Evolutionary conservation across 2,329 filamentous ascomycete species (phyloP), one percentile per base, ranked within the genome.

Genomic region (Exophiala phaeomuriformis): DNA sequence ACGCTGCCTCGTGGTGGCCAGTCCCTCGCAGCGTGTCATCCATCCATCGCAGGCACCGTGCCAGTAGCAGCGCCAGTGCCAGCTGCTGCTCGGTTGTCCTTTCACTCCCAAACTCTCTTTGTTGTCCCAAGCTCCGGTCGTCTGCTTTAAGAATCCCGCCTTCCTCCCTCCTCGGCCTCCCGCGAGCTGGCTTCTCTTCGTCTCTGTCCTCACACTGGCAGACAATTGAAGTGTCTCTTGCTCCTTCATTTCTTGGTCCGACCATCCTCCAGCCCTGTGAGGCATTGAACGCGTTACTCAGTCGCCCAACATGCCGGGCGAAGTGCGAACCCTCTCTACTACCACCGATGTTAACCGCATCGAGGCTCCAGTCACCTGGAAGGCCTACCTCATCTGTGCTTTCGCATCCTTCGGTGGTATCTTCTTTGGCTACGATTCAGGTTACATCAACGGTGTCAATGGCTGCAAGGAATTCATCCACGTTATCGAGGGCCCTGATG

Each of bases 361-460:
- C 63, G 78, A 81, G 65, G 78, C 78, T 35, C 78, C 78, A 3
- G 75, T 81, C 53, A 80, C 78, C 53, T 52, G 76, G 64, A 80
- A 80, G 71, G 80, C 81, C n/a, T 82, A 81, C 66, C 62, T 81
- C 36, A 77, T 82, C 70, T 81, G 78, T 64, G 78, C 77, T 56
- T 82, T 82, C 63, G 79, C 79, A 10, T 76, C 79, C 37, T 81
- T 81, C 64, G 79, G 78, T 63, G 79, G 78, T 65, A 78, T 81
- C 63, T 77, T 80, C 66, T 81, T 81, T 62, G 79, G 78, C 53
- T 81, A 79, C 63, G 79, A 82, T 61, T 78, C 77, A 47, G 76
- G 77, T 51, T 79, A 79, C 64, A 79, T 79, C 67, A 72, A 69
- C 62, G 75, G 75, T 58, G 75, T 79, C 52, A 66, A 78, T 58